Base-by-base conservation (phyloP, 208 protist species). In the Zelonia costaricensis region DNA sequence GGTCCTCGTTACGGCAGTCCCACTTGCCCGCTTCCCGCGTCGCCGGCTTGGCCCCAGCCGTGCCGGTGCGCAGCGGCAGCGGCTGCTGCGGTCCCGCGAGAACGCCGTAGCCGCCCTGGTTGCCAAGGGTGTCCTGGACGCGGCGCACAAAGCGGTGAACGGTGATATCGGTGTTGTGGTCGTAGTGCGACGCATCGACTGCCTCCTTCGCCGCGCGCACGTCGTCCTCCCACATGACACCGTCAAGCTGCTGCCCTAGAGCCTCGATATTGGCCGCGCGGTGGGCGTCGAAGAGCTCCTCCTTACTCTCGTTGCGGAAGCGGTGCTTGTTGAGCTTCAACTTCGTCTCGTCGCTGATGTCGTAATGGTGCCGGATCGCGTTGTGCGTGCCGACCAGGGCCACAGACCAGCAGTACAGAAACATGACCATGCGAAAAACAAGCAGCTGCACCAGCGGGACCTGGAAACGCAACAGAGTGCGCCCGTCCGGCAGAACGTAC, bases 1-100 rank as follows among this genome's bases (percentile, higher is more conserved):
- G 86, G 56, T 90, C 83, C 60, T 93, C 83, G 63, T 93, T 91
- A 53, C 86, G 80, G 65, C 82, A 91, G 58, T 91, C 86, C 86
- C 86, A 93, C 65, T 73, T 78, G 2, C 42, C n/a, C 23, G 43
- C 65, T 5, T 60, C 42, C 40, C 47, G 58, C 16, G 9, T 22
- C 3, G 3, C 20, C 45, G 38, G 16, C 49, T 49, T 65, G 35
- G 48, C 10, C 5, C 7, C 10, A 38, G 33, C 33, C 4, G 33
- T 10, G 33, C 7, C 33, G 10, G 33, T 10, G 10, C n/a, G 33
- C 33, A 10, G 33, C 33, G 16, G 25, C 18, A 9, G 16, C 39
- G 28, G 39, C 44, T 18, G 27, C 25, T 28, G 27, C 54, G 28
- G 40, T n/a, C 31, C 7, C 6, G 5, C 8, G 13, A 2, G 42